Evolutionary conservation across 225 moss, liverwort and hornwort genomes (phyloP).

Genomic region (Thuidium tamariscinum): DNA sequence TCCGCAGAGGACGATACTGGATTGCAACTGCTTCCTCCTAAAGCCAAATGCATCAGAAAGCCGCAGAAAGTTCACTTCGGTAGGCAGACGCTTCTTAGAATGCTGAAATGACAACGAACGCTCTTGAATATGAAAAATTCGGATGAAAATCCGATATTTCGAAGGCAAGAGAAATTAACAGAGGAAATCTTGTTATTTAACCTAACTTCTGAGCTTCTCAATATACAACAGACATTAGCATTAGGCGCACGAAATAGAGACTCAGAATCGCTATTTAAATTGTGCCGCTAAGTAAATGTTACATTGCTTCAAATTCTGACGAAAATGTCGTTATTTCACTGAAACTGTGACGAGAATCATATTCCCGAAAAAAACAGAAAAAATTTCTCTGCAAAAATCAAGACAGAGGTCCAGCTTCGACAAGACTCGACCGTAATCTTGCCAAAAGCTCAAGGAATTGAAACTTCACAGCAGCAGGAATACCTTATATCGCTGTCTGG

Average conservation of each 20-base stretch:
- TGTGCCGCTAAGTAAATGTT: neutral
- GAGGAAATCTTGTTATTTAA: neutral
- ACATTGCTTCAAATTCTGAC: neutral
- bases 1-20: neutral
- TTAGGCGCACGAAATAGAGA: neutral
- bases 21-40: neutral
- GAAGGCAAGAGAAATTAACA: neutral
- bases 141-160: neutral
- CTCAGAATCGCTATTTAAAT: neutral
- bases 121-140: neutral
- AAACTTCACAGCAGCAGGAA: neutral
- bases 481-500: neutral
- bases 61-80: neutral
- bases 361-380: too few relatives aligned
- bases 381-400: neutral
- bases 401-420: neutral
- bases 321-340: neutral
- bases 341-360: neutral
- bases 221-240: neutral
- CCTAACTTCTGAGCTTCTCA: neutral
- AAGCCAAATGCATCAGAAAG: neutral
- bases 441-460: neutral
- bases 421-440: neutral
- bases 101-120: neutral
- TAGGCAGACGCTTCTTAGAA: neutral